Percentiles rank a stretch among this genome's conserved stretches.
Evolutionary conservation across 2,329 filamentous ascomycete genomes (phyloP).

Genomic region (Penicillium sp.): DNA sequence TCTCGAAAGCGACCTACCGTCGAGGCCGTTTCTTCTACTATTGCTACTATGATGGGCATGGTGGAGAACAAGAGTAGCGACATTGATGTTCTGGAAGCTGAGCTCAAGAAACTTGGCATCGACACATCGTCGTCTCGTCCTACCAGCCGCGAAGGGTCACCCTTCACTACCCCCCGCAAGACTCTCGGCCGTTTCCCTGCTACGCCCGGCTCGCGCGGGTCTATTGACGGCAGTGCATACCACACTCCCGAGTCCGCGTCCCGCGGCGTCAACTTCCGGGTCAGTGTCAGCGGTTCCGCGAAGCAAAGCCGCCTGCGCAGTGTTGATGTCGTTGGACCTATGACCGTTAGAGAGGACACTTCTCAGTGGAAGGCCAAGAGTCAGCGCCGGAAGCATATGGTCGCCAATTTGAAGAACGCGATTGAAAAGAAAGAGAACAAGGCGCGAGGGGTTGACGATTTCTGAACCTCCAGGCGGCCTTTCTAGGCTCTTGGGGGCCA

Average conservation of each 20-base stretch:
- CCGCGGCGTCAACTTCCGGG: slow-evolving; percentile 36
- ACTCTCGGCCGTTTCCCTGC: slow-evolving; percentile 33
- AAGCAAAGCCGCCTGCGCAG: slow-evolving; percentile 36
- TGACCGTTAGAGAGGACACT: slow-evolving; percentile 33
- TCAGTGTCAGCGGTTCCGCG: slow-evolving; percentile 39
- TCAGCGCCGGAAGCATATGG: slow-evolving; percentile 39
- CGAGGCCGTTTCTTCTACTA: slow-evolving; percentile 88
- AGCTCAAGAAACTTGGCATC: slow-evolving; percentile 73
- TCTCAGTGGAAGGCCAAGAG: slow-evolving; percentile 40
- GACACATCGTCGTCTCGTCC: slow-evolving; percentile 29
- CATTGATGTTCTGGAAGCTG: slow-evolving; percentile 83
- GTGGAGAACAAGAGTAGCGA: slow-evolving; percentile 89
- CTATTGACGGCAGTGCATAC: slow-evolving; percentile 41
- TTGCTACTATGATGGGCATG: slow-evolving; percentile 89
- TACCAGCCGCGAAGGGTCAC: slow-evolving; percentile 40
- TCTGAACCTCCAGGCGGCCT: neutral
- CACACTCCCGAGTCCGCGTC: slow-evolving; percentile 46
- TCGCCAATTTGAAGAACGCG: slow-evolving; percentile 39
- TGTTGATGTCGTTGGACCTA: slow-evolving; percentile 29
- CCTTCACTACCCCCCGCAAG: slow-evolving; percentile 43
- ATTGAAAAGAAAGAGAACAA: slow-evolving; percentile 39
- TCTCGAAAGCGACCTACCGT: slow-evolving; percentile 70
- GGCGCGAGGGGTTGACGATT: slow-evolving; percentile 34
- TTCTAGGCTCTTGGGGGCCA: neutral
- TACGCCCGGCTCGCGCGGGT: slow-evolving; percentile 43